Evolutionary conservation across 1,284 basidiomycete species (phyloP), one percentile per base, ranked within the genome.

Genomic region (Ustilago crameri): DNA sequence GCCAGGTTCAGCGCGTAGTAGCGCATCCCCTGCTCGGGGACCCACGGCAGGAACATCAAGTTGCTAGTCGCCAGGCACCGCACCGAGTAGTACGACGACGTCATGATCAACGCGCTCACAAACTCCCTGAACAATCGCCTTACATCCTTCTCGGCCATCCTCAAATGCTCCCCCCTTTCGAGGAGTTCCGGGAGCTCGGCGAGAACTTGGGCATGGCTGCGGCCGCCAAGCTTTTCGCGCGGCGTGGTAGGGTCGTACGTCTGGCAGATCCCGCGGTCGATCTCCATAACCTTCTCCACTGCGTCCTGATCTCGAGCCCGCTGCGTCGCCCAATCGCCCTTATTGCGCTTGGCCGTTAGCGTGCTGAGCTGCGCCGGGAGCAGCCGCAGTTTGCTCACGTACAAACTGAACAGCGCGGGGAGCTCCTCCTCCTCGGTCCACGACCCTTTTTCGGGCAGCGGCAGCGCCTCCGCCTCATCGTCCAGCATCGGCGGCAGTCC

Each of bases 21-120:
- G 5, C 64, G 22, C 22, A 41, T 18, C 3, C 37, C 43, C 3
- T 50, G 32, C 26, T 67, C 54, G 10, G 38, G 24, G 1, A 67
- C 57, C 58, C 64, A 61, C 0, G 64, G 64, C 3, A 67, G 18
- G 14, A 67, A 67, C 58, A 67, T 67, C 17, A 67, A n/a, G 23
- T 61, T 67, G 50, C 53, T 57, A 26, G 46, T 61, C 1, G 44
- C 37, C 27, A 61, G 12, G 37, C 58, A 67, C 1, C 64, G 26
- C 12, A 67, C 4, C 9, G 50, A 53, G 2, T 61, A 30, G 53
- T 58, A 67, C 0, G 64, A 61, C 9, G 46, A 50, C 7, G 58
- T 50, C 45, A 53, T 51, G 23, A 67, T 38, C 35, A 67, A 42
- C n/a, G 64, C 64, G 18, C 52, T 50, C 12, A 58, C 64, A 49